phyloP scores from a whole-genome alignment of 164 flowering plant genomes.

The Umbellularia californica region DNA sequence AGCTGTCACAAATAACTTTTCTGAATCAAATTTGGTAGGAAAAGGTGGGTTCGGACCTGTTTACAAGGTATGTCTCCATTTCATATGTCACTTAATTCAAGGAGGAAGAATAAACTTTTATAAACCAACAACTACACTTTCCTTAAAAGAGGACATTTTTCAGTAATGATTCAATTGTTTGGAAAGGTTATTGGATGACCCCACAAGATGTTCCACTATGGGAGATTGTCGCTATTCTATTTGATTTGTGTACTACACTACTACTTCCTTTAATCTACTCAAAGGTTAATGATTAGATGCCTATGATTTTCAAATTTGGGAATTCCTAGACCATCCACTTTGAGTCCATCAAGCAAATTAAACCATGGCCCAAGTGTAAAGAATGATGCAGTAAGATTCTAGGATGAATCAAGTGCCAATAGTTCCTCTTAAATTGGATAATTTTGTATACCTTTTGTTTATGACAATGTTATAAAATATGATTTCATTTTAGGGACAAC shows the following conservation, averaged over 20 bases:
- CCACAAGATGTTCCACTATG: background rate
- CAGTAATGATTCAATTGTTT: background rate
- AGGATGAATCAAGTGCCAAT: background rate
- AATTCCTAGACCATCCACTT: background rate
- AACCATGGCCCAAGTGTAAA: background rate
- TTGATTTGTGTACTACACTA: background rate
- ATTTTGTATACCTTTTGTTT: too few relatives aligned
- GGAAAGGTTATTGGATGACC: background rate
- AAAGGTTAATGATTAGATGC: too few relatives aligned
- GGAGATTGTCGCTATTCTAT: background rate
- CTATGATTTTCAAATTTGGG: too few relatives aligned
- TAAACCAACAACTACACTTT: too few relatives aligned
- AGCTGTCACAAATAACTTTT: background rate
- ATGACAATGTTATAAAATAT: background rate
- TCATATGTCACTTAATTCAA: background rate
- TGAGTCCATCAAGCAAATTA: background rate
- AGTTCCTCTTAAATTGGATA: background rate
- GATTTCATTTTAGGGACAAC: background rate
- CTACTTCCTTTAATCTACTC: too few relatives aligned
- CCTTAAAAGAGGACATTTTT: too few relatives aligned
- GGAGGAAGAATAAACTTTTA: background rate
- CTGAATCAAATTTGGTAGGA: background rate
- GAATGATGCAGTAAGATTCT: background rate
- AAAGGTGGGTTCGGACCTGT: constrained; percentile 6
- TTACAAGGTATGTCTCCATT: background rate